Evolutionary conservation across 2,329 filamentous ascomycete genomes (phyloP), one percentile per base, ranked within the genome.

Genomic region (Stylonectria norvegica): DNA sequence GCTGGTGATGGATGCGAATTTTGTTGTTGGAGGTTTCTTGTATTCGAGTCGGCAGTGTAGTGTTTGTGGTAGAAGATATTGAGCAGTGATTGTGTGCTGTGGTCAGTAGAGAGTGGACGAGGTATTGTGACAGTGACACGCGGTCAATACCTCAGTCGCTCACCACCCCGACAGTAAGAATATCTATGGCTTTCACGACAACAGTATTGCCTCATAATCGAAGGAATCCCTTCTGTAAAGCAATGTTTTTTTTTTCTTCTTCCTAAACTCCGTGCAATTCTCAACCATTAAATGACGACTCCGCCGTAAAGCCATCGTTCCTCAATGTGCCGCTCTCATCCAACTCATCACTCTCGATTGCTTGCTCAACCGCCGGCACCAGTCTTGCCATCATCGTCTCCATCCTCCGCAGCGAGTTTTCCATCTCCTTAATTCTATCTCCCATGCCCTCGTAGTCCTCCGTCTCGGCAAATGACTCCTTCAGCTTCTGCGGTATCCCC

Each of bases 391-490:
- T 48, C 62, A 77, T 64, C n/a, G 53, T 54, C 52, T 76, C 72
- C 45, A 78, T 70, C 22, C 73, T 67, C 29, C 60, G 59, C 45
- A 72, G 70, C 19, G 69, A 61, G 42, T 68, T 67, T 54, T 81
- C 78, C 50, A 82, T 66, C 6, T 64, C 61, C 23, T 66, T 67
- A 22, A 81, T 54, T 34, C 74, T 65, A 17, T 58, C 56, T 1
- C 63, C 57, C 33, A 79, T 57, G n/a, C 67, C 65, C 10, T 65
- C 67, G 14, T 66, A 58, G 39, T 73, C 73, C 25, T 69, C 64
- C 10, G 66, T 62, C 19, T 75, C 73, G 20, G 65, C 62, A 42
- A 79, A 65, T 5, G 75, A 70, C 1, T 65, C 63, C 18, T 70
- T 68, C 45, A 80, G 58, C 57, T 78, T 76, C 35, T 55, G 57